Base-by-base conservation (phyloP, 306 rosid species). In the Benincasa hispida region DNA sequence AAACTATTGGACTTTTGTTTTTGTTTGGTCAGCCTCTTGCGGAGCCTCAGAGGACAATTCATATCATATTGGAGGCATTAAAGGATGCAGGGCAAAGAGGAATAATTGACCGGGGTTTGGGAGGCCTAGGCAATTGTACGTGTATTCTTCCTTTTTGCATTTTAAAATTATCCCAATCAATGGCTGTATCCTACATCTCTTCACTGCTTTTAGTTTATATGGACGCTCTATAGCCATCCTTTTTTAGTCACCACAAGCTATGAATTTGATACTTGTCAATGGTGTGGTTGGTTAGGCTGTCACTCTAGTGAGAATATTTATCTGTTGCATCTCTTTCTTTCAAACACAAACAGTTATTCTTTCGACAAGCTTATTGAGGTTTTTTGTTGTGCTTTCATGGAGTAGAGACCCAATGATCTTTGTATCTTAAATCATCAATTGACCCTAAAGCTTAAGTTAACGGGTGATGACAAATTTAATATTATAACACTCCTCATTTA, bases 41-140 rank as follows among this genome's bases (percentile, higher is more conserved):
- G 22, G 96, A 94, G 84, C 85, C 99, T 69, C 77, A 83, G 80
- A 79, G 79, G 78, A 94, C 91, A 28, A 88, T 95, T 0, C 80
- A 81, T 70, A 83, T 88, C 74, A 88, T 94, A 87, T 80, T 94
- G 89, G 93, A 92, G 81, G 99, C 93, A 13, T 82, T 94, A 74
- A 87, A 89, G 84, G 86, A 80, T 58, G 92, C 99, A 19, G 89
- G 86, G 63, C 97, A 92, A 73, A 85, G 99, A 53, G 99, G 97
- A 82, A 88, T 92, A 78, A 86, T 94, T 76, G 97, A 92, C 77
- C 90, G 90, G 50, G 98, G 98, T 72, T 94, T 96, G 96, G 99
- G 99, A 41, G 90, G 87, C 86, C 93, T 94, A 0, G 99, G 99
- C 76, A 82, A 81, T 84, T 19, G 99, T 92, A 81, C 84, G 96